These are phyloP conservation scores for Oehlia diaphana DNA, from an alignment of 192 early-diverging fungal species.

Conservation along the genomic window DNA sequence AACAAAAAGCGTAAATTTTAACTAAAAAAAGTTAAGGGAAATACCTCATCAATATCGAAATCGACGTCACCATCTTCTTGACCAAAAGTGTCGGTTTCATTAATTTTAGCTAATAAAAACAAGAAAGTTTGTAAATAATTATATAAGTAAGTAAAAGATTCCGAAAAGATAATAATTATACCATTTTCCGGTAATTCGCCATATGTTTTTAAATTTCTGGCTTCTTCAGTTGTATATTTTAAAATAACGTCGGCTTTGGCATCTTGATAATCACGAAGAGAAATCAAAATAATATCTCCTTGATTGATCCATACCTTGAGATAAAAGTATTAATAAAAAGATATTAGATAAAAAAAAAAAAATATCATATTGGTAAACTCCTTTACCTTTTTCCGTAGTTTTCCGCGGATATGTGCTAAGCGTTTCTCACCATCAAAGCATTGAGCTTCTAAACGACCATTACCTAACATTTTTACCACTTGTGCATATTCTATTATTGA, in stretches of 20 bases:
- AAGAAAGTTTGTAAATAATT: constrained; percentile 10
- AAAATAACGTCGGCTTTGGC: constrained; percentile 92
- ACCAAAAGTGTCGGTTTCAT: constrained; percentile 74
- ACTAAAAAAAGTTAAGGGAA: too few species aligned
- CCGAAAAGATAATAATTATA: constrained; percentile 32
- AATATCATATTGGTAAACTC: neutral
- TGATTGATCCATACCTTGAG: constrained; percentile 79
- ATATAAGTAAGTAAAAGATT: neutral
- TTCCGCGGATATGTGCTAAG: constrained; percentile 94
- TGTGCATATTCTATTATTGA: constrained; percentile 85
- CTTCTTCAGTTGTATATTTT: constrained; percentile 97
- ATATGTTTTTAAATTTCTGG: constrained; percentile 85
- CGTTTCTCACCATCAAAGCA: constrained; percentile 90
- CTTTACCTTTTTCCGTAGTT: constrained; percentile 93
- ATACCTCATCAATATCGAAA: constrained; percentile 89
- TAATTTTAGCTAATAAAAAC: constrained; percentile 62
- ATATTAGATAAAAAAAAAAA: neutral
- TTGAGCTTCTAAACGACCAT: constrained; percentile 88
- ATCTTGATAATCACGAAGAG: constrained; percentile 91
- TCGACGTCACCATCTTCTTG: constrained; percentile 77
- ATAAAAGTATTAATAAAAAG: neutral
- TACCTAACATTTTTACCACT: constrained; percentile 94
- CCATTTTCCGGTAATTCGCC: constrained; percentile 92
- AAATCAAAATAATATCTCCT: constrained; percentile 89
- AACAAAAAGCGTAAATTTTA: too few species aligned